Conservation (phyloP, 2,329 filamentous ascomycete genomes). For the Sordariomycetes sp. region DNA sequence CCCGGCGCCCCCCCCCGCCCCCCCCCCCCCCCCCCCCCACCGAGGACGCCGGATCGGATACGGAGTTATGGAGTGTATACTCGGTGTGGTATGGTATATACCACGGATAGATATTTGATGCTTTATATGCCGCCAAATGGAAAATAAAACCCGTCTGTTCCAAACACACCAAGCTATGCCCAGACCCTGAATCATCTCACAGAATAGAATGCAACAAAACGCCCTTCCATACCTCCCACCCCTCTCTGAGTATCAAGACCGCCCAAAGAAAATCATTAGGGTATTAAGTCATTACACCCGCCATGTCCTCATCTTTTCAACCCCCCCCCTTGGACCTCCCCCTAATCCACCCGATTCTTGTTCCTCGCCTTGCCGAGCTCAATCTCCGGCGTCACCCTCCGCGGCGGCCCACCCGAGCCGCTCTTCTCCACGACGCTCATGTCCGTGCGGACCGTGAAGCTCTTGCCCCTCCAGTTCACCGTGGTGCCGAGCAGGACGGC, state of each 20-base stretch:
- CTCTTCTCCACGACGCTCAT: constrained; percentile 57
- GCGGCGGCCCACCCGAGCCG: neutral
- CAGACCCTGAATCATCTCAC: neutral
- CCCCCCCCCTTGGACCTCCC: neutral
- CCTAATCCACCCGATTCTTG: constrained; percentile 8
- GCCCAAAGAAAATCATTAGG: constrained; percentile 5
- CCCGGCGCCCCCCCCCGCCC: no score
- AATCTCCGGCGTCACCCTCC: constrained; percentile 7
- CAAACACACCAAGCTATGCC: neutral
- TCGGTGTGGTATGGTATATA: neutral
- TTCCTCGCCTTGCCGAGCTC: constrained; percentile 7
- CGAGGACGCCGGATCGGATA: neutral
- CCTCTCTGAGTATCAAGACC: neutral
- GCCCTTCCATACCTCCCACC: neutral
- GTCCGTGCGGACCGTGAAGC: constrained; percentile 72
- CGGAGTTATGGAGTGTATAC: neutral
- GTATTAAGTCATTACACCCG: neutral
- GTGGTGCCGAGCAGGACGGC: constrained; percentile 82
- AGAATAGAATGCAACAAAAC: neutral
- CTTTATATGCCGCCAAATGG: neutral
- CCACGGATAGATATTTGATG: neutral
- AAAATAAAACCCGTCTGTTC: neutral
- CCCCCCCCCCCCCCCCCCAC: no score
- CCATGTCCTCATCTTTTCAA: neutral
- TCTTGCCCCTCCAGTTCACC: constrained; percentile 77